A percentile compares a stretch with the other conserved stretches of the same genome.
Conservation (phyloP, 257 asterid species). For the Solanum piurae region DNA sequence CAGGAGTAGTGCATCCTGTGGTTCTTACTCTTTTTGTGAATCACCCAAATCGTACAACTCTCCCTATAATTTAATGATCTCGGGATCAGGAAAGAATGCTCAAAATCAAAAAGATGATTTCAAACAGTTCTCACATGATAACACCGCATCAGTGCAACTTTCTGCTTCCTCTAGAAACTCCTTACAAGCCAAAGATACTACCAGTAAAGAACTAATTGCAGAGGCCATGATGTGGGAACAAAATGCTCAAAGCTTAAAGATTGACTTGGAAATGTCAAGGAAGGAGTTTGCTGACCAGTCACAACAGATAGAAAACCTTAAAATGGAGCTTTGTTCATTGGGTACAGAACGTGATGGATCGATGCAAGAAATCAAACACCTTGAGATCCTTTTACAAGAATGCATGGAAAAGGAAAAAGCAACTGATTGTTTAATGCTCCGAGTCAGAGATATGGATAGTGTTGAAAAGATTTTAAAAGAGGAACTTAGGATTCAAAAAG, state of each 20-base stretch:
- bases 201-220: conserved; percentile 27
- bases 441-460: neutral
- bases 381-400: conserved; percentile 20
- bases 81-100: conserved; percentile 1
- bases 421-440: conserved; percentile 1
- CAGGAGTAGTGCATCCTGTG: conserved; percentile 11
- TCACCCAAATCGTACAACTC: conserved; percentile 22
- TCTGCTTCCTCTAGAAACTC: conserved; percentile 7
- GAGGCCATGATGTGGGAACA: conserved; percentile 42
- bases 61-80: neutral
- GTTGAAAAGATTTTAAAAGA: conserved; percentile 17
- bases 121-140: conserved; percentile 17
- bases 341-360: conserved; percentile 14
- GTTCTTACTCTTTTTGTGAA: conserved; percentile 21
- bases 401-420: conserved; percentile 6
- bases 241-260: conserved; percentile 22
- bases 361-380: conserved; percentile 19
- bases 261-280: conserved; percentile 23
- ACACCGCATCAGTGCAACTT: conserved; percentile 5
- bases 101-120: conserved; percentile 11
- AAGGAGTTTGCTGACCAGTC: conserved; percentile 24
- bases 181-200: conserved; percentile 15
- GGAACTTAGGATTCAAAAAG: conserved; percentile 29
- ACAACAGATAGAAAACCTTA: conserved; percentile 2
- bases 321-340: conserved; percentile 17